Evolutionary conservation across 306 rosid species (phyloP), one percentile per base, ranked within the genome.

Genomic region (Trifolium subterraneum): DNA sequence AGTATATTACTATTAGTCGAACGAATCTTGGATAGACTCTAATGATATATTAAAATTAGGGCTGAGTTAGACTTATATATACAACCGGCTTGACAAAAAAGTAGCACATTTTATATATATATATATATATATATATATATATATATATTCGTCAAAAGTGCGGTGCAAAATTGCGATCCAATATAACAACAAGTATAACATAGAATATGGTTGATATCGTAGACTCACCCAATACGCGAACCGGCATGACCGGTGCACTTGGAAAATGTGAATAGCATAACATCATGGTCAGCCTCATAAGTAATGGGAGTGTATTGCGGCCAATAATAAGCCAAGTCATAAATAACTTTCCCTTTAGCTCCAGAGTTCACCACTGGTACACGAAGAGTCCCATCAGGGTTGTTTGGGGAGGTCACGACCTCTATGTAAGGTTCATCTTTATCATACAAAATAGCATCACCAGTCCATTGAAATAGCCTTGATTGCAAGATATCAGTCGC

Each of bases 221-320:
- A 0, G 10, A 61, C 82, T 79, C 2, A 93, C 98, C 97, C 98
- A 7, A 93, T 83, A 16, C 98, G 92, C 2, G 97, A 93, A 29
- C 96, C 97, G 14, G 92, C 98, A 77, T 93, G 97, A 5, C 97
- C 98, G 0, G 96, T 91, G 84, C 92, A 83, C 67, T 93, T 93
- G 71, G 98, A 93, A 54, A 85, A 85, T n/a, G 98, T 93, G 80
- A 93, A 91, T 61, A 79, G 74, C 93, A 88, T 88, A 18, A 93
- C 18, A 72, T 93, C 92, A 51, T 86, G 79, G 16, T 88, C 84
- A 27, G 80, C 80, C 1, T 81, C 51, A 48, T 80, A 78, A 68
- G 87, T 86, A 14, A 93, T 91, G 67, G 97, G 82, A 9, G 91
- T 89, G 85, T 82, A 93, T 0, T 93, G 98, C 5, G 97, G 98